Percentiles rank a stretch among this genome's conserved stretches.
Conservation (phyloP, 345 rosid genomes). For the Excoecaria cochinchinensis region DNA sequence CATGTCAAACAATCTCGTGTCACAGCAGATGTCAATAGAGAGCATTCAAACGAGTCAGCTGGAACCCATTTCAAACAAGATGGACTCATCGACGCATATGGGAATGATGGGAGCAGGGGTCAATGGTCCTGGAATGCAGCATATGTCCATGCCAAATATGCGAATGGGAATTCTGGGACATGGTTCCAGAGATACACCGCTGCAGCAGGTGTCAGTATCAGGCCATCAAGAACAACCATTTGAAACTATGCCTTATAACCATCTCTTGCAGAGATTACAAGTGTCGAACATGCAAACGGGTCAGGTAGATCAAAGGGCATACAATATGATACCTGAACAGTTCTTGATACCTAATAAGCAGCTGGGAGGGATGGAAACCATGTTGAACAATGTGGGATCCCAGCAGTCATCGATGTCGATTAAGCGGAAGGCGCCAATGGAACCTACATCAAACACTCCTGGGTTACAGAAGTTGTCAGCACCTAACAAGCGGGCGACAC, state of each 20-base stretch:
- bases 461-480: slow-evolving; percentile 29
- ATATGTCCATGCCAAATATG: slow-evolving; percentile 27
- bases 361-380: slow-evolving; percentile 30
- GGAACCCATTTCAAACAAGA: slow-evolving; percentile 37
- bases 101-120: slow-evolving; percentile 11
- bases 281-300: slow-evolving; percentile 30
- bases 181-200: slow-evolving; percentile 19
- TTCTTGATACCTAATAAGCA: slow-evolving; percentile 29
- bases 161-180: slow-evolving; percentile 36
- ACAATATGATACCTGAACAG: slow-evolving; percentile 29
- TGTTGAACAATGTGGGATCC: slow-evolving; percentile 30
- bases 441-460: slow-evolving; percentile 32
- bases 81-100: slow-evolving; percentile 36
- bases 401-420: slow-evolving; percentile 36
- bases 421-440: slow-evolving; percentile 64
- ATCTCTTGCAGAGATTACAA: slow-evolving; percentile 24
- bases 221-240: slow-evolving; percentile 25
- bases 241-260: slow-evolving; percentile 15
- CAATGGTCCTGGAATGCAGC: slow-evolving; percentile 20
- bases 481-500: slow-evolving; percentile 55
- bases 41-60: slow-evolving; percentile 44
- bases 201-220: slow-evolving; percentile 29
- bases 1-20: slow-evolving; percentile 56
- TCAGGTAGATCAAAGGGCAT: slow-evolving; percentile 20
- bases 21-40: slow-evolving; percentile 42